phyloP scores from a whole-genome alignment of 176 grass and related monocot genomes.

The Oryza longistaminata region DNA sequence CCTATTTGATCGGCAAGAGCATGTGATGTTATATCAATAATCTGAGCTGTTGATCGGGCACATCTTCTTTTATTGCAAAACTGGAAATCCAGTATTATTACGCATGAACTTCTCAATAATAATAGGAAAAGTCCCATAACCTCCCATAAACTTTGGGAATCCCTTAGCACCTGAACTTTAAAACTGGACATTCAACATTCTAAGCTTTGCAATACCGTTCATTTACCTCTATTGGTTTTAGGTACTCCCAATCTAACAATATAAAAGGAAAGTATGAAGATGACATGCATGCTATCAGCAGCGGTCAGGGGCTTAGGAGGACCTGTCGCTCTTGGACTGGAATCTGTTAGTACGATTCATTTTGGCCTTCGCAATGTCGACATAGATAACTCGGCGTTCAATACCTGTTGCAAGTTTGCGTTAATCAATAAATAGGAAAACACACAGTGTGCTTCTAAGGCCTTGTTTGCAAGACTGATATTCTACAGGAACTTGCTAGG shows the following conservation, averaged over 20 bases:
- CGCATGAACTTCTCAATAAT: neutral
- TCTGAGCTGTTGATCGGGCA: neutral
- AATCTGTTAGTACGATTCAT: neutral
- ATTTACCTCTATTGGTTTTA: no score
- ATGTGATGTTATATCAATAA: neutral
- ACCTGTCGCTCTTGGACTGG: slow-evolving; percentile 40
- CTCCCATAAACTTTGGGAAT: no score
- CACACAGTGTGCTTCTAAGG: neutral
- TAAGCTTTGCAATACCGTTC: no score
- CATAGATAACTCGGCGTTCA: slow-evolving; percentile 61
- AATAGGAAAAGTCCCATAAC: no score
- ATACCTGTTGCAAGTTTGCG: slow-evolving; percentile 36
- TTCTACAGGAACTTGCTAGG: neutral
- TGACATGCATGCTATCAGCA: neutral
- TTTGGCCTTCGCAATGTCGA: slow-evolving; percentile 58
- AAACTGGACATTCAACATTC: no score
- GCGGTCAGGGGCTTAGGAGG: slow-evolving; percentile 29
- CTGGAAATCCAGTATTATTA: neutral
- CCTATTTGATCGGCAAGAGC: neutral
- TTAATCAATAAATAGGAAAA: neutral
- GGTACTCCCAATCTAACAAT: slow-evolving; percentile 1
- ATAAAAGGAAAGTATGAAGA: neutral
- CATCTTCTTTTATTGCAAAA: neutral
- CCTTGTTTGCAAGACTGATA: neutral
- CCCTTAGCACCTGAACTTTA: no score